Conservation (phyloP, 2,329 filamentous ascomycete genomes). For the Fusarium scirpi region DNA sequence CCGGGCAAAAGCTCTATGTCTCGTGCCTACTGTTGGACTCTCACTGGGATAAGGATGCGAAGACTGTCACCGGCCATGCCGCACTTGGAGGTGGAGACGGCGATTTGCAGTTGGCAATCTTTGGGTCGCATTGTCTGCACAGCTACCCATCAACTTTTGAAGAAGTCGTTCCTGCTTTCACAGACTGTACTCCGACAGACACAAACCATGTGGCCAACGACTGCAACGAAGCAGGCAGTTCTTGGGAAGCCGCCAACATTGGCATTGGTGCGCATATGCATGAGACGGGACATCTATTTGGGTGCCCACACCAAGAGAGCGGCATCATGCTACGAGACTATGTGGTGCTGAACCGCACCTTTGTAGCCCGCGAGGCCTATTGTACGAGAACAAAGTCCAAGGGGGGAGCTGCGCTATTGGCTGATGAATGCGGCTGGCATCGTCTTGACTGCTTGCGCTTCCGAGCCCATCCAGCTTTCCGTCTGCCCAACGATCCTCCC, state of each 20-base stretch:
- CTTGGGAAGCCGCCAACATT: conserved; percentile 95
- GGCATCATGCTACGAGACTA: conserved; percentile 96
- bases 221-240: conserved; percentile 86
- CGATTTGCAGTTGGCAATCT: conserved; percentile 86
- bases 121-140: conserved; percentile 91
- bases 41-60: conserved; percentile 81
- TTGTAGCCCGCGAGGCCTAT: conserved; percentile 83
- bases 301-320: conserved; percentile 87
- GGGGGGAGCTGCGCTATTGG: conserved; percentile 77
- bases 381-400: conserved; percentile 88
- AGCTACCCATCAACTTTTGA: conserved; percentile 91
- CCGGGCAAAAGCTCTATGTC: conserved; percentile 88
- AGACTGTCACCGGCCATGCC: conserved; percentile 82
- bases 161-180: conserved; percentile 89
- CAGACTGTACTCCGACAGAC: conserved; percentile 90
- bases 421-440: conserved; percentile 93
- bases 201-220: conserved; percentile 85
- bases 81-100: conserved; percentile 81
- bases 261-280: conserved; percentile 94
- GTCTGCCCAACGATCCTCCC: conserved; percentile 79
- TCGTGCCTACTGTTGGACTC: conserved; percentile 88
- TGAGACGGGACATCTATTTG: conserved; percentile 90
- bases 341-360: conserved; percentile 84
- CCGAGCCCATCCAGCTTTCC: conserved; percentile 90
- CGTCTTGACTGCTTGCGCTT: conserved; percentile 89